A percentile compares a stretch with the other conserved stretches of the same genome.
Conservation (phyloP, 345 rosid species). For the Ailanthus altissimus region DNA sequence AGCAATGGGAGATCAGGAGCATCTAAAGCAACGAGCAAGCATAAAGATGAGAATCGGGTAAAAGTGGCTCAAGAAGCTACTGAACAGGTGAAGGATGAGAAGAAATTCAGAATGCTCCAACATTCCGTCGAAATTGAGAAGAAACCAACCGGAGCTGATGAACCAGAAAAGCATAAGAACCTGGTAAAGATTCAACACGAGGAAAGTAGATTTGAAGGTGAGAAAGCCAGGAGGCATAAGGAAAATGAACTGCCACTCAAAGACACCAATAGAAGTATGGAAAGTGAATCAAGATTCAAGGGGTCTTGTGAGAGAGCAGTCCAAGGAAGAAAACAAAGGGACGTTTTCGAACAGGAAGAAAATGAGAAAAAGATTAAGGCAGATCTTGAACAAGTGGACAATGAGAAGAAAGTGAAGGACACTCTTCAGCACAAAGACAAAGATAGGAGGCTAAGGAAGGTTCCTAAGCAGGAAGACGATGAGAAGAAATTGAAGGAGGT, state of each 20-base stretch:
- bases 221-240: conserved; percentile 33
- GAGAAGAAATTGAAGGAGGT: conserved; percentile 38
- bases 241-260: conserved; percentile 33
- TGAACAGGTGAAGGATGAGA: conserved; percentile 41
- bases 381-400: conserved; percentile 35
- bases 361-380: conserved; percentile 36
- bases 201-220: conserved; percentile 31
- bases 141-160: conserved; percentile 37
- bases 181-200: conserved; percentile 33
- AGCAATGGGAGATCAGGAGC: conserved; percentile 31
- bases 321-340: conserved; percentile 26
- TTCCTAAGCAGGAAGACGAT: conserved; percentile 35
- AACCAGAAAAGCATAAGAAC: conserved; percentile 36
- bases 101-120: conserved; percentile 31
- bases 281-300: conserved; percentile 31
- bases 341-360: conserved; percentile 36
- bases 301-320: conserved; percentile 39
- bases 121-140: conserved; percentile 38
- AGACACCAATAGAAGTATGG: conserved; percentile 34
- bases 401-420: conserved; percentile 38
- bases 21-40: conserved; percentile 38
- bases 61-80: conserved; percentile 38
- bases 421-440: conserved; percentile 39
- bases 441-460: conserved; percentile 47
- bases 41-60: conserved; percentile 37